These are phyloP conservation scores for Alternaria brassicae DNA, from an alignment of 2,329 filamentous ascomycete genomes.

Conservation along the genomic window DNA sequence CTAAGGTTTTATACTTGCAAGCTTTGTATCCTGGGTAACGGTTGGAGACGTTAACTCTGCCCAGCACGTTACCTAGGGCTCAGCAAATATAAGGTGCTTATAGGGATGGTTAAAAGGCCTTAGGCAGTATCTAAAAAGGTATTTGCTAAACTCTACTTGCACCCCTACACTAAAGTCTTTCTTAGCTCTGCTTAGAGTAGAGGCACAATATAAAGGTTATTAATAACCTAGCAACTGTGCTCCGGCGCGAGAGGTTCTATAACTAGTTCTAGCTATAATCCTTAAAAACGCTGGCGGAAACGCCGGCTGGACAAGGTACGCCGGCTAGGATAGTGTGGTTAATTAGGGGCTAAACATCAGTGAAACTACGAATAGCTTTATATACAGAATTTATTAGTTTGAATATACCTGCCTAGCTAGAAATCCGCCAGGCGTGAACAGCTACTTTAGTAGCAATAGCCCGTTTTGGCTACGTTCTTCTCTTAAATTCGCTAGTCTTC, in stretches of 20 bases:
- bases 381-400: constrained; percentile 58
- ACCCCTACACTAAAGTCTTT: no score
- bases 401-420: constrained; percentile 53
- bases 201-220: no score
- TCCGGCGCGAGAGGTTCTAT: constrained; percentile 47
- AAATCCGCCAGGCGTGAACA: no score
- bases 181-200: no score
- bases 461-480: no score
- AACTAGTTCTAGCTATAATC: constrained; percentile 54
- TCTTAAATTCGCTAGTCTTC: constrained; percentile 45
- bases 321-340: no score
- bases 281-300: no score
- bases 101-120: not conserved
- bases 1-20: not conserved
- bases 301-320: no score
- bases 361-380: constrained; percentile 58
- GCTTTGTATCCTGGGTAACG: not conserved
- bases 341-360: no score
- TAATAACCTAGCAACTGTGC: not conserved
- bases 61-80: not conserved
- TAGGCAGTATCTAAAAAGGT: no score
- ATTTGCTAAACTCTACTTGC: no score
- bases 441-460: no score
- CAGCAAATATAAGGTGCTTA: not conserved
- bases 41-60: not conserved